Conservation (phyloP, 352 stramenopile species). For the Globisporangium apiculatum region DNA sequence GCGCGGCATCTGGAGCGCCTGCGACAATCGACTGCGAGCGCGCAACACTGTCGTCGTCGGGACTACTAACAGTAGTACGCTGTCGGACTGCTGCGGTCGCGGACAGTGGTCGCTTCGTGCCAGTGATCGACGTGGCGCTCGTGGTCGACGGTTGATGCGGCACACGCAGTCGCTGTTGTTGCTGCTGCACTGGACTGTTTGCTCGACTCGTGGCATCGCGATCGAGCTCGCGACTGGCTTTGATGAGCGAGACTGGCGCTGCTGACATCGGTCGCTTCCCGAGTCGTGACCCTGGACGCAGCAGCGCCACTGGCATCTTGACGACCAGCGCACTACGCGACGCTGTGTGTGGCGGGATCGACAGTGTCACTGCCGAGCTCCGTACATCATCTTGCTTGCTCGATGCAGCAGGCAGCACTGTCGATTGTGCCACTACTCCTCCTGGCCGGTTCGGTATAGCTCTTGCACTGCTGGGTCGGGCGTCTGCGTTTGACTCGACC, state of each 20-base stretch:
- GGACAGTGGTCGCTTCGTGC: constrained; percentile 3
- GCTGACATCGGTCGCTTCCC: constrained; percentile 8
- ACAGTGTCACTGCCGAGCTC: not conserved
- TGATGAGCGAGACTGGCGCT: constrained; percentile 9
- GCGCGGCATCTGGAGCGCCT: not conserved
- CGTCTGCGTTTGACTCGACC: constrained; percentile 1
- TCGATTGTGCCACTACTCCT: not conserved
- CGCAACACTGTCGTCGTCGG: not conserved
- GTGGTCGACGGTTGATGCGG: not conserved
- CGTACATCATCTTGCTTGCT: constrained; percentile 12
- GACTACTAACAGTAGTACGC: too few relatives aligned
- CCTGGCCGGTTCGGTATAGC: too few relatives aligned
- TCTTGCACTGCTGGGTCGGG: too few relatives aligned
- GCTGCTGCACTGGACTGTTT: not conserved
- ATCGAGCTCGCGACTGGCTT: not conserved
- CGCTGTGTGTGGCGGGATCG: too few relatives aligned
- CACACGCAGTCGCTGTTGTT: not conserved
- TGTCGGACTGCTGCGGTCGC: not conserved
- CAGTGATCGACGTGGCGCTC: not conserved
- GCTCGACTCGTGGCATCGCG: not conserved
- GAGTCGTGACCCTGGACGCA: constrained; percentile 4
- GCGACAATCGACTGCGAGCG: not conserved
- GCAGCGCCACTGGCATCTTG: constrained; percentile 6
- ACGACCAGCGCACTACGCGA: not conserved
- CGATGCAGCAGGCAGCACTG: not conserved